phyloP scores from a whole-genome alignment of 1,284 basidiomycete genomes.

The Cystobasidium sp. region DNA sequence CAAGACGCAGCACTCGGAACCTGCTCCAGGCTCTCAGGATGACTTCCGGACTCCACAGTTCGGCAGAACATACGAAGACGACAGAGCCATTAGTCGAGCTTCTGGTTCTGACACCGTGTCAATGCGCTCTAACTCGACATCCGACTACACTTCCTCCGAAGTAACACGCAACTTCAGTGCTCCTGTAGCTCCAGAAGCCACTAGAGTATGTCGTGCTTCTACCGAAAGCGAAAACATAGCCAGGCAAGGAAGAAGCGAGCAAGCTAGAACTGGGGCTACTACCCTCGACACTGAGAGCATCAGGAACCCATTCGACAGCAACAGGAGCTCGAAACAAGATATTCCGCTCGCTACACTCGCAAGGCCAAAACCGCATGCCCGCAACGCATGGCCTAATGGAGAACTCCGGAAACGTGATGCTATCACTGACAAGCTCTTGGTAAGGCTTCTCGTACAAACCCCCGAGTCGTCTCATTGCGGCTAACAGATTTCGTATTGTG shows the following conservation, averaged over 20 bases:
- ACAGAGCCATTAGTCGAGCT: background rate
- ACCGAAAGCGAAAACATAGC: background rate
- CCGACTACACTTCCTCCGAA: constrained; percentile 3
- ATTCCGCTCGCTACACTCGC: constrained; percentile 17
- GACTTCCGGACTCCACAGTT: constrained; percentile 2
- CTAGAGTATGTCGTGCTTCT: constrained; percentile 8
- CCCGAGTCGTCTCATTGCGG: background rate
- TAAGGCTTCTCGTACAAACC: background rate
- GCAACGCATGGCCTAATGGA: constrained; percentile 23
- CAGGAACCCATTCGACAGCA: constrained; percentile 10
- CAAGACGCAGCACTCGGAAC: background rate
- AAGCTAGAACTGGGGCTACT: background rate
- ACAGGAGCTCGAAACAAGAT: background rate
- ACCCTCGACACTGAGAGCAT: background rate
- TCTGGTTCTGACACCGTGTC: constrained; percentile 16
- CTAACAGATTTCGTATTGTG: background rate
- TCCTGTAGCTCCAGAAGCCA: background rate
- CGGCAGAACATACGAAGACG: background rate
- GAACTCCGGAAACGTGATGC: constrained; percentile 38
- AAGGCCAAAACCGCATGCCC: constrained; percentile 16
- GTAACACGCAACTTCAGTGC: constrained; percentile 18
- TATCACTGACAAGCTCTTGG: constrained; percentile 30
- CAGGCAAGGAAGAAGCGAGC: constrained; percentile 9
- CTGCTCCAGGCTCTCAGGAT: background rate
- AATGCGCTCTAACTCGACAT: background rate